A percentile compares a stretch with the other conserved stretches of the same genome.
phyloP scores from a whole-genome alignment of 305 asterid genomes.

The Striga hermonthica region DNA sequence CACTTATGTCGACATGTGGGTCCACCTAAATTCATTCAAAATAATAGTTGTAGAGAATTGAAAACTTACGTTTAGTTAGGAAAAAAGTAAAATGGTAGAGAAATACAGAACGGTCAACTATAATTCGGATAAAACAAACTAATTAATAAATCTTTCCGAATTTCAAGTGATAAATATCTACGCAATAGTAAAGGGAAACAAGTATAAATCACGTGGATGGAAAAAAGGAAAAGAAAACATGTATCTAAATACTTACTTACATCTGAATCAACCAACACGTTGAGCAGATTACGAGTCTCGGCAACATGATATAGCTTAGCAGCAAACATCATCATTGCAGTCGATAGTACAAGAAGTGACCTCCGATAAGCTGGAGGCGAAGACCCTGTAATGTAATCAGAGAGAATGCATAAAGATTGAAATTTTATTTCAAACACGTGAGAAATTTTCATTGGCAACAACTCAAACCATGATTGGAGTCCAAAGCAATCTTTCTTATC shows the following conservation, averaged over 20 bases:
- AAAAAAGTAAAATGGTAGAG: conserved; percentile 19
- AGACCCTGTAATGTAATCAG: conserved; percentile 56
- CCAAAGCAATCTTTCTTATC: conserved; percentile 70
- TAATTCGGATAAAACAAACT: background rate
- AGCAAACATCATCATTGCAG: conserved; percentile 72
- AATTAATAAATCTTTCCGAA: too few species aligned
- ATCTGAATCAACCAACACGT: conserved; percentile 48
- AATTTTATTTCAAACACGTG: background rate
- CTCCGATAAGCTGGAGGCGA: conserved; percentile 67
- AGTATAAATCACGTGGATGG: background rate
- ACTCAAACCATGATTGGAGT: conserved; percentile 52
- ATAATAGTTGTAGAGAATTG: background rate
- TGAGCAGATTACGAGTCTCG: conserved; percentile 52
- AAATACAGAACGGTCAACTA: conserved; percentile 7
- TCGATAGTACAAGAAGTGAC: conserved; percentile 69
- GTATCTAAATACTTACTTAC: conserved; percentile 60
- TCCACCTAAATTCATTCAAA: conserved; percentile 54
- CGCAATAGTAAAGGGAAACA: background rate
- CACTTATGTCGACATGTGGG: conserved; percentile 77
- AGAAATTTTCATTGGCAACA: conserved; percentile 7
- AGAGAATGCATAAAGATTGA: conserved; percentile 17
- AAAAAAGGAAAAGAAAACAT: conserved; percentile 3
- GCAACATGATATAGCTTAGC: conserved; percentile 64
- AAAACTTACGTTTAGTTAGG: background rate
- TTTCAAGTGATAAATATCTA: too few species aligned